Evolutionary conservation across 805 yeast genomes (phyloP).

Genomic region (Geotrichum ghanense): DNA sequence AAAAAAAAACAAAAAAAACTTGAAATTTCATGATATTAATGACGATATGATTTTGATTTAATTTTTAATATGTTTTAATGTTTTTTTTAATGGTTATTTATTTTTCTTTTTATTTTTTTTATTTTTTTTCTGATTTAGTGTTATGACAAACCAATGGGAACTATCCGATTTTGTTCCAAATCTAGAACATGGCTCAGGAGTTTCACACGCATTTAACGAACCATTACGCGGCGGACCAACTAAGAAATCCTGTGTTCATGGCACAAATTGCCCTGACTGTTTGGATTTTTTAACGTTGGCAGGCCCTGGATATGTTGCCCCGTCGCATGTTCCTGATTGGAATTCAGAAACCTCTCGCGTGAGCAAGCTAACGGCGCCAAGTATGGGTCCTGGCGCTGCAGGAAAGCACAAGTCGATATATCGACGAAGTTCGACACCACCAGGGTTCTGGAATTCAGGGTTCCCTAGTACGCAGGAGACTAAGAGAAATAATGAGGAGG

Average conservation of each 20-base stretch:
- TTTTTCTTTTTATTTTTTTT: not conserved
- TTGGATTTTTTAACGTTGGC: constrained; percentile 22
- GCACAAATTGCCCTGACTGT: constrained; percentile 4
- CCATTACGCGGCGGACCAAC: constrained; percentile 27
- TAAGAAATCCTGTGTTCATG: constrained; percentile 26
- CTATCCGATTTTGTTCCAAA: constrained; percentile 30
- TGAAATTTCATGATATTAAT: too few relatives aligned
- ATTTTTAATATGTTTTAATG: too few relatives aligned
- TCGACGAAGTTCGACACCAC: constrained; percentile 37
- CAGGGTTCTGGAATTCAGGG: constrained; percentile 48
- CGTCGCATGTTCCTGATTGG: constrained; percentile 23
- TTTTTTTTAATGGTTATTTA: not conserved
- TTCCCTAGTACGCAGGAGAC: constrained; percentile 49
- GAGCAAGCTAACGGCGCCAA: not conserved
- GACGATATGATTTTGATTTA: too few relatives aligned
- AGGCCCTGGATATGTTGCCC: constrained; percentile 19
- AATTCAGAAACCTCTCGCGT: constrained; percentile 5
- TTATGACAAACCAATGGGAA: constrained; percentile 22
- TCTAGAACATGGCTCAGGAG: constrained; percentile 21
- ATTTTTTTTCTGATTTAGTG: constrained; percentile 13
- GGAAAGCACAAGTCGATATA: constrained; percentile 22
- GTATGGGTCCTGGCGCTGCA: constrained; percentile 7
- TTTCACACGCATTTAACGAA: constrained; percentile 25
- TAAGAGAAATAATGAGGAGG: constrained; percentile 27
- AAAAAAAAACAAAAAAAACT: too few relatives aligned